These are phyloP conservation scores for Diaporthe sp. DNA, from an alignment of 2,329 filamentous ascomycete genomes.

Conservation along the genomic window DNA sequence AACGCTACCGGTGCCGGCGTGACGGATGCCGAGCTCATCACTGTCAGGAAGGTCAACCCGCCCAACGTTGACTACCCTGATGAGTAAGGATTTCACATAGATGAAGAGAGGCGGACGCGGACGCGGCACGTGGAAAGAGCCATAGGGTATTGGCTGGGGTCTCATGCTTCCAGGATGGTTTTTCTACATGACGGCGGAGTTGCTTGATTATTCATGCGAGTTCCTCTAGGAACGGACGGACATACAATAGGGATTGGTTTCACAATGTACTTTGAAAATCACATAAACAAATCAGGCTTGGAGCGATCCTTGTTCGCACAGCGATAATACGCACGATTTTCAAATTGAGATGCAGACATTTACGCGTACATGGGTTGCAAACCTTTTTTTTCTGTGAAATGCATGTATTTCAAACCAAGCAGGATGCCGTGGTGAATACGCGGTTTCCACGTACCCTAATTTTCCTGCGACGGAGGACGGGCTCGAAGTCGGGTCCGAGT, in stretches of 20 bases:
- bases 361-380: background rate
- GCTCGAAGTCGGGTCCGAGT: too few species aligned
- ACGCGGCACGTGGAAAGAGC: background rate
- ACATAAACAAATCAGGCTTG: background rate
- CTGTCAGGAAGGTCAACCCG: slow-evolving; percentile 9
- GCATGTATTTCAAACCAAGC: background rate
- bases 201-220: background rate
- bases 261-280: background rate
- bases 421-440: too few species aligned
- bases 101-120: background rate
- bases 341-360: too few species aligned
- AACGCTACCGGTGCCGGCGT: slow-evolving; percentile 22
- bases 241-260: background rate
- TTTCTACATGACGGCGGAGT: background rate
- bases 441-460: too few species aligned
- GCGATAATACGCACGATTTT: too few species aligned
- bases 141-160: background rate
- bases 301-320: background rate
- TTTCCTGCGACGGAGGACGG: too few species aligned
- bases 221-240: background rate
- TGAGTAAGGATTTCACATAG: background rate
- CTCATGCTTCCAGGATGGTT: background rate
- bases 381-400: too few species aligned
- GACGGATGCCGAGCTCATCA: slow-evolving; percentile 20
- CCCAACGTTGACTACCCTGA: slow-evolving; percentile 34